phyloP scores from a whole-genome alignment of 2,329 filamentous ascomycete genomes.

The Cladosporium velox region DNA sequence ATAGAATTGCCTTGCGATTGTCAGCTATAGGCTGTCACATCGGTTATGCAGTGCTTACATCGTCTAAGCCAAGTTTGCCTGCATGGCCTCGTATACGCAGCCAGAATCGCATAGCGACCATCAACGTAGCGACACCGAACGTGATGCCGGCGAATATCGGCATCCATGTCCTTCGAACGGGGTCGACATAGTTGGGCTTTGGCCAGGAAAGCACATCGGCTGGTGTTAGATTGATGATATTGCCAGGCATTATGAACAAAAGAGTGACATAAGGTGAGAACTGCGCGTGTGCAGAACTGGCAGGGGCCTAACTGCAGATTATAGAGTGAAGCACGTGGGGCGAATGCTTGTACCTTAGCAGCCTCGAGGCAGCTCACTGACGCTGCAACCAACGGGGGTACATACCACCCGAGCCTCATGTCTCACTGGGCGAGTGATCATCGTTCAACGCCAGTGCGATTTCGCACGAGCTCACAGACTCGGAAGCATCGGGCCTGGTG shows the following conservation, averaged over 20 bases:
- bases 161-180: constrained; percentile 37
- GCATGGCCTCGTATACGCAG: constrained; percentile 34
- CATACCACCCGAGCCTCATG: neutral
- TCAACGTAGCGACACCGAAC: constrained; percentile 30
- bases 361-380: neutral
- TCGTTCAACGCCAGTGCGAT: neutral
- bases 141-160: constrained; percentile 34
- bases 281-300: neutral
- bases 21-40: constrained; percentile 11
- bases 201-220: constrained; percentile 34
- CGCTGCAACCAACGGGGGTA: neutral
- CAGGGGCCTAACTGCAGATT: neutral
- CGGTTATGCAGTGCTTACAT: constrained; percentile 27
- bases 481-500: neutral
- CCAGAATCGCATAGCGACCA: constrained; percentile 34
- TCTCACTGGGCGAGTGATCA: neutral
- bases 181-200: constrained; percentile 34
- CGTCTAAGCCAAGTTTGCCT: constrained; percentile 37
- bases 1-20: constrained; percentile 25
- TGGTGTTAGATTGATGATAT: constrained; percentile 32
- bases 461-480: neutral
- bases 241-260: constrained; percentile 31
- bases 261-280: constrained; percentile 9
- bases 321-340: constrained; percentile 3
- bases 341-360: neutral